These are phyloP conservation scores for Tetrapisispora taiwanensis DNA, from an alignment of 805 yeast species.

Conservation along the genomic window DNA sequence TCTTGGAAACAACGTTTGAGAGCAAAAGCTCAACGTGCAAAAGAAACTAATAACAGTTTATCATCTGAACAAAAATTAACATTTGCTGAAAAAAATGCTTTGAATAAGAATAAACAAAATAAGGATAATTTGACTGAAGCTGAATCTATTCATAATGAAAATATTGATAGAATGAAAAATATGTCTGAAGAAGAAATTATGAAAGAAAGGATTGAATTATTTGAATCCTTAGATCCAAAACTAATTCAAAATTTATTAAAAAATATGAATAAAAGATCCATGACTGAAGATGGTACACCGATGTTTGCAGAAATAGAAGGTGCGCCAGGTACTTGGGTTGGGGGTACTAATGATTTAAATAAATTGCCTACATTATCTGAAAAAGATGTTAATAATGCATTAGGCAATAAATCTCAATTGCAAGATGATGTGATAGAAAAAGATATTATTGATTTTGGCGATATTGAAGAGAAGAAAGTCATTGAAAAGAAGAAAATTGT, in stretches of 20 bases:
- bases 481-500: constrained; percentile 11
- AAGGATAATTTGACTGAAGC: constrained; percentile 38
- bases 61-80: constrained; percentile 1
- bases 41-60: background rate
- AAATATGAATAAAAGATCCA: constrained; percentile 41
- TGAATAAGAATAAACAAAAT: background rate
- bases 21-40: background rate
- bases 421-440: background rate
- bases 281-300: constrained; percentile 31
- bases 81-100: background rate
- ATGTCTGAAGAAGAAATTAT: constrained; percentile 61
- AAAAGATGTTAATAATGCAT: constrained; percentile 22
- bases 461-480: constrained; percentile 14
- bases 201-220: constrained; percentile 54
- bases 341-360: constrained; percentile 18
- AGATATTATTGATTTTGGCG: background rate
- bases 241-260: constrained; percentile 48
- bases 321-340: constrained; percentile 31
- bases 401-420: too few relatives aligned
- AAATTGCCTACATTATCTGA: constrained; percentile 21
- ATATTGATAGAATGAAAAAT: constrained; percentile 45
- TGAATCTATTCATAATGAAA: constrained; percentile 69
- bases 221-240: constrained; percentile 58
- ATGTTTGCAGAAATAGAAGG: constrained; percentile 29
- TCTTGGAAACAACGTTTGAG: constrained; percentile 39